Evolutionary conservation across 768 basidiomycete genomes (phyloP), one percentile per base, ranked within the genome.

Genomic region (Ramaria sp.): DNA sequence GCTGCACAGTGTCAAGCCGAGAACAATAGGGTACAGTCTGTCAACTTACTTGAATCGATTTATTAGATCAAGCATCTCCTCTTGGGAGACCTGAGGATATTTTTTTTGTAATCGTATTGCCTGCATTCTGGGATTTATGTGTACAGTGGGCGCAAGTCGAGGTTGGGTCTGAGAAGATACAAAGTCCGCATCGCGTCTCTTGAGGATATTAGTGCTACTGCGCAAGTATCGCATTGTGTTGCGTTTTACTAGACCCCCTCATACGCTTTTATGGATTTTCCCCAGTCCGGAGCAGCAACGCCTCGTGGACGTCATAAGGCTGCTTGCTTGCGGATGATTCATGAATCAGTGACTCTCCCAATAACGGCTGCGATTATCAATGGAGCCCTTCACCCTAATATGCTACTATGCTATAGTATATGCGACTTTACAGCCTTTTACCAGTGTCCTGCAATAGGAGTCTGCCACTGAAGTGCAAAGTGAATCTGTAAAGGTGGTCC

Each of bases 61-160:
- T 69, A 96, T 82, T 67, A 98, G 80, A 65, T 89, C 83, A 62
- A 92, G 85, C 83, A 97, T 91, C 72, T 94, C 92, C 75, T 95
- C 92, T 64, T 83, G 81, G 39, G 88, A 75, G 61, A 96, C 83
- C 62, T 94, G 85, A 15, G 94, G 91, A 64, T 85, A 92, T 69
- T 94, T 95, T 73, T 85, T 90, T 65, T 90, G 86, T 13, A 96
- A 75, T 69, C 84, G 83, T 58, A 96, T 71, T 47, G 86, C 83
- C 67, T 90, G 83, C 88, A 91, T 89, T 32, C 58, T 60, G 51
- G 58, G 58, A 32, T 45, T 28, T 34, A 15, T 24, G 7, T 30
- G 18, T 13, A 28, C 8, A 6, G 36, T 13, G 22, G 48, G 48
- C 5, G 34, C n/a, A 16, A 50, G 34, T 47, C 45, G 45, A 47